These are phyloP conservation scores for Canavalia ensiformis DNA, from an alignment of 306 rosid species.

Conservation along the genomic window DNA sequence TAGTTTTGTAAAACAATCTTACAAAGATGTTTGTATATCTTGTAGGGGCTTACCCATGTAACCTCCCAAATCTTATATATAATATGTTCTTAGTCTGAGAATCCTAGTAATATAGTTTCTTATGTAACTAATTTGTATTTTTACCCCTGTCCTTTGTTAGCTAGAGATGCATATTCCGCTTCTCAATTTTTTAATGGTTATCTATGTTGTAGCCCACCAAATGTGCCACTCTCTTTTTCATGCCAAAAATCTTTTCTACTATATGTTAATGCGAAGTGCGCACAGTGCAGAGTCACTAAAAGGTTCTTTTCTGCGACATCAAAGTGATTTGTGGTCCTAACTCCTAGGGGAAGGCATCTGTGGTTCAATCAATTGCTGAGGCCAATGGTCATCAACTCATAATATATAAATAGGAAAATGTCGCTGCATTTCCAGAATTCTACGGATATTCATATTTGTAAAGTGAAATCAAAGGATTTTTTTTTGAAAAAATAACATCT, in stretches of 20 bases:
- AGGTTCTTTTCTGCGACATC: constrained; percentile 43
- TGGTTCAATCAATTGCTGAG: constrained; percentile 43
- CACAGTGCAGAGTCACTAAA: constrained; percentile 39
- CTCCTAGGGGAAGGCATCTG: not conserved
- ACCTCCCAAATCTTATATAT: constrained; percentile 31
- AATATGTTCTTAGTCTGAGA: constrained; percentile 29
- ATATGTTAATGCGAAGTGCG: constrained; percentile 46
- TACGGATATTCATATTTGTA: constrained; percentile 4
- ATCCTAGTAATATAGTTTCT: constrained; percentile 27
- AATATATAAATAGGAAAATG: not conserved
- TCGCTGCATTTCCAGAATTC: constrained; percentile 23
- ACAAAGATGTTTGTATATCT: constrained; percentile 46
- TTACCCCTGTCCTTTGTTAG: not conserved
- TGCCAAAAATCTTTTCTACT: constrained; percentile 10
- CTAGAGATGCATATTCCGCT: constrained; percentile 6
- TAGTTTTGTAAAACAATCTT: constrained; percentile 44
- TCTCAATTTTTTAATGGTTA: constrained; percentile 17
- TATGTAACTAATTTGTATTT: not conserved
- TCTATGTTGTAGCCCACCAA: constrained; percentile 20
- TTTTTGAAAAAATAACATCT: not conserved
- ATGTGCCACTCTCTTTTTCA: constrained; percentile 20
- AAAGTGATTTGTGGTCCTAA: constrained; percentile 50
- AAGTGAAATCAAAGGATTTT: no score
- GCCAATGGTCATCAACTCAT: not conserved
- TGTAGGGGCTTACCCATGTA: constrained; percentile 10